Evolutionary conservation across 78 protist genomes (phyloP), one percentile per base, ranked within the genome.

Genomic region (Cavenderia fasciculata): DNA sequence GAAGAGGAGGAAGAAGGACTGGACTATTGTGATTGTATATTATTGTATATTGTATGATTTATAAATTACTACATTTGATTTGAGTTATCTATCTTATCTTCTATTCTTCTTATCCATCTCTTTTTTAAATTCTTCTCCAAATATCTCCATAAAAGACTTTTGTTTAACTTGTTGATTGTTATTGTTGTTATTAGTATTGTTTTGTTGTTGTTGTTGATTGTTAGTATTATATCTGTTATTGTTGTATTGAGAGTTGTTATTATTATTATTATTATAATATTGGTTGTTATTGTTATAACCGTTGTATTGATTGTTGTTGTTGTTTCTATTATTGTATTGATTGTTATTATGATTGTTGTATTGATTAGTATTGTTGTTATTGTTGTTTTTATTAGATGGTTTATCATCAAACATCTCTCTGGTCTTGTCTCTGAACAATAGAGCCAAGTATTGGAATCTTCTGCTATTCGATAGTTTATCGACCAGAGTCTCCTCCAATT

Each of bases 81-180:
- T 49, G 54, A 49, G 54, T 14, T 49, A 49, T 49, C 12, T 18
- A 12, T 18, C 14, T n/a, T 63, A 63, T 63, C 38, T 63, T 21
- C 38, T 63, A 43, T 38, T 63, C 38, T 63, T 63, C n/a, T 63
- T 63, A 40, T 63, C 38, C 72, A 63, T 63, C n/a, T 63, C 72
- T 63, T 63, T 63, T 21, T 63, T 47, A 43, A 63, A 38, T n/a
- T 63, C 72, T 40, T 63, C 72, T 63, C 47, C 38, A 21, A 63
- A 63, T n/a, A 63, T 63, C 8, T 63, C 72, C 38, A 47, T 38
- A 40, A 63, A 63, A 63, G 51, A 38, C 72, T 63, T 63, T 40
- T 16, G 47, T 63, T n/a, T n/a, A n/a, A n/a, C n/a, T n/a, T n/a
- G n/a, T n/a, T n/a, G n/a, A n/a, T n/a, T 63, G 72, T 63, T 63